phyloP scores from a whole-genome alignment of 805 yeast genomes.

The Yarrowia sp. region DNA sequence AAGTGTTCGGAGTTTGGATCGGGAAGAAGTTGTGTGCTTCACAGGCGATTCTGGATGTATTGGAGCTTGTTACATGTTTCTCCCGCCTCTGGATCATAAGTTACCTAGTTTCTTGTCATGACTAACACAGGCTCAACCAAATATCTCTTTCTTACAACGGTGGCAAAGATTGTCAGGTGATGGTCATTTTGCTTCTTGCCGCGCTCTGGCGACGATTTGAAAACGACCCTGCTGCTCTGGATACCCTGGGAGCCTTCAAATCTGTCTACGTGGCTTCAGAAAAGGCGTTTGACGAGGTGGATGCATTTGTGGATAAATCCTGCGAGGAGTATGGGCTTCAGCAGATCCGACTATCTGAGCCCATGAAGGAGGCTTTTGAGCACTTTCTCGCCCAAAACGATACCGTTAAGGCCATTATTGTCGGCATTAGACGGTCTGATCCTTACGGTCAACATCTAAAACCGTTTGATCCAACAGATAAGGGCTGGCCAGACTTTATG shows the following conservation, averaged over 20 bases:
- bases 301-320: conserved; percentile 59
- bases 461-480: conserved; percentile 72
- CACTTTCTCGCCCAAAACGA: conserved; percentile 54
- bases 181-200: conserved; percentile 71
- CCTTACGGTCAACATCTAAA: conserved; percentile 67
- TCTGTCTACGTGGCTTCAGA: conserved; percentile 76
- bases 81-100: not conserved
- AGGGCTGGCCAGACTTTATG: conserved; percentile 84
- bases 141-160: conserved; percentile 85
- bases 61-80: too few relatives aligned
- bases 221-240: conserved; percentile 28
- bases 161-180: conserved; percentile 93
- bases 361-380: conserved; percentile 66
- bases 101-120: not conserved
- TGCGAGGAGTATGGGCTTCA: conserved; percentile 53
- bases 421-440: conserved; percentile 85
- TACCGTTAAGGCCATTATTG: conserved; percentile 66
- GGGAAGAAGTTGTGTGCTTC: not conserved
- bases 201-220: conserved; percentile 39
- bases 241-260: conserved; percentile 40
- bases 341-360: conserved; percentile 41
- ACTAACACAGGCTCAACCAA: conserved; percentile 28
- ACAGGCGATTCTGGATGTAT: too few relatives aligned
- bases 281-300: conserved; percentile 66
- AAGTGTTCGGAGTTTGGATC: not conserved